A percentile compares a stretch with the other conserved stretches of the same genome.
phyloP scores from a whole-genome alignment of 164 flowering plant genomes.

The Vitis vinifera region DNA sequence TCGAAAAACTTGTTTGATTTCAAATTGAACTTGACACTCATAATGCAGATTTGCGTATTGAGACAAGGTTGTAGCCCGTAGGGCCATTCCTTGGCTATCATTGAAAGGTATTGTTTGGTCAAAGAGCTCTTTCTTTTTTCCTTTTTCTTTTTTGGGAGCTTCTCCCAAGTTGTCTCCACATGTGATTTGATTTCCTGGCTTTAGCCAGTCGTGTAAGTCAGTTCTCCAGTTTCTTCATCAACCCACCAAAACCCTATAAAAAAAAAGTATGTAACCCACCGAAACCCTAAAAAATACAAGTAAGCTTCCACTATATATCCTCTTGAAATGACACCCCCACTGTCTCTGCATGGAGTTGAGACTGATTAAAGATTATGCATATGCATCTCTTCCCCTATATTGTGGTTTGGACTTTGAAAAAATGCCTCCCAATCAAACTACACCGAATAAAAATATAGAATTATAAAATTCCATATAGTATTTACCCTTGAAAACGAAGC shows the following conservation, averaged over 20 bases:
- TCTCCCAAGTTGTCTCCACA: slow-evolving; percentile 26
- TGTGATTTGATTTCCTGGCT: slow-evolving; percentile 9
- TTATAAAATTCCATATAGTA: not conserved
- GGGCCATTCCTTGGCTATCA: not conserved
- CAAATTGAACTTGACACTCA: not conserved
- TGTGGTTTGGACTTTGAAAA: slow-evolving; percentile 49
- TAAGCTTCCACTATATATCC: not conserved
- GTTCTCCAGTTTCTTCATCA: not conserved
- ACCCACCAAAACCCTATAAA: too few relatives aligned
- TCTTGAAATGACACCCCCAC: slow-evolving; percentile 21
- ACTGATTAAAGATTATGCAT: not conserved
- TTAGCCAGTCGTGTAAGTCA: not conserved
- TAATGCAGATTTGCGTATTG: not conserved
- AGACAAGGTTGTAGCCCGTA: not conserved
- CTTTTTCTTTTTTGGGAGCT: not conserved
- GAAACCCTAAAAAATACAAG: too few relatives aligned
- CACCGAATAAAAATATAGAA: slow-evolving; percentile 5
- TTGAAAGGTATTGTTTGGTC: not conserved
- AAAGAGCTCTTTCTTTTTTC: not conserved
- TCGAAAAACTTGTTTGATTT: not conserved
- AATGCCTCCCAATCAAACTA: slow-evolving; percentile 53
- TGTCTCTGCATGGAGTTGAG: slow-evolving; percentile 5
- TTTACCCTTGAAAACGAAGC: slow-evolving; percentile 24
- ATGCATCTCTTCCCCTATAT: slow-evolving; percentile 22
- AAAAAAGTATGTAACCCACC: too few relatives aligned